Evolutionary conservation across 345 rosid genomes (phyloP).

Genomic region (Murraya koenigii): DNA sequence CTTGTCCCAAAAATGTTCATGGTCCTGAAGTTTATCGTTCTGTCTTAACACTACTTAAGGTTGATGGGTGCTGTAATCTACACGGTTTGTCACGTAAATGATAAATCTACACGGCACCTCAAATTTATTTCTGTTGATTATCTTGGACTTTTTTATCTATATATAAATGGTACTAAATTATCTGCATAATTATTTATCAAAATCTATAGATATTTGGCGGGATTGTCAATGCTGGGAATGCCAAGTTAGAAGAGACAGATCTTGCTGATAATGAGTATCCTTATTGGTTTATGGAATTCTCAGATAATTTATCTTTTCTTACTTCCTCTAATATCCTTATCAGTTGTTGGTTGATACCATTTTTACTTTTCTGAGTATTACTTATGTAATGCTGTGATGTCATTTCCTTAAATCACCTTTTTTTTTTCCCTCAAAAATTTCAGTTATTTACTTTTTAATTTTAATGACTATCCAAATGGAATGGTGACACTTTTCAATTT

Average conservation of each 20-base stretch:
- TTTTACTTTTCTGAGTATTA: background rate
- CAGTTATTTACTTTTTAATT: slow-evolving; percentile 83
- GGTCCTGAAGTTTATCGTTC: slow-evolving; percentile 1
- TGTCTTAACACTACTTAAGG: background rate
- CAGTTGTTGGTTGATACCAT: background rate
- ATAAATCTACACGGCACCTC: background rate
- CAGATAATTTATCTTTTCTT: background rate
- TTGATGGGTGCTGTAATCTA: slow-evolving; percentile 2
- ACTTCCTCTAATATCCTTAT: background rate
- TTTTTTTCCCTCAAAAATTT: slow-evolving; percentile 41
- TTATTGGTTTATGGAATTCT: slow-evolving; percentile 22
- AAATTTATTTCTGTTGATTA: background rate
- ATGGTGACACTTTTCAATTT: slow-evolving; percentile 95
- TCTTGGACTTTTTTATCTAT: background rate
- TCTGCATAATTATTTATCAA: slow-evolving; percentile 1
- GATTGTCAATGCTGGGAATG: slow-evolving; percentile 85
- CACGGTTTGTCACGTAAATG: slow-evolving; percentile 5
- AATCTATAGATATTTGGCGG: slow-evolving; percentile 78
- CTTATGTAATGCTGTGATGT: background rate
- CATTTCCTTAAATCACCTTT: slow-evolving; percentile 17
- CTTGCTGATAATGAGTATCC: slow-evolving; percentile 86
- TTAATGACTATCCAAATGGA: slow-evolving; percentile 97
- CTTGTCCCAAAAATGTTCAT: background rate
- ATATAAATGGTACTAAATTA: slow-evolving; percentile 1
- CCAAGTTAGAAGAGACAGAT: slow-evolving; percentile 53